phyloP scores from a whole-genome alignment of 1,284 basidiomycete genomes.

The Malassezia globosa region DNA sequence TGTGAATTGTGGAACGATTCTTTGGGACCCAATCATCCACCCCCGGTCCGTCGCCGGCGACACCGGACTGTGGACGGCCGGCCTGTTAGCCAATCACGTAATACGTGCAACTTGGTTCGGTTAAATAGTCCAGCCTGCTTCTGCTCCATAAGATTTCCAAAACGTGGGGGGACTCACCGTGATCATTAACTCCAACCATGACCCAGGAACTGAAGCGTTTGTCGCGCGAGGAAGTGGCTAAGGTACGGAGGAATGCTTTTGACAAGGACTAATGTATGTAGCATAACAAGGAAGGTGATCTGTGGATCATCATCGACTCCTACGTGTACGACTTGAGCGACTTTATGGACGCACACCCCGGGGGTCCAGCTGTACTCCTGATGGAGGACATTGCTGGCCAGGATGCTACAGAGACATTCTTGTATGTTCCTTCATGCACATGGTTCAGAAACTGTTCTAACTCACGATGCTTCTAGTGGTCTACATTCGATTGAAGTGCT shows the following conservation, averaged over 20 bases:
- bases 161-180: too few species aligned
- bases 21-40: too few species aligned
- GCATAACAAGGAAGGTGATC: constrained; percentile 32
- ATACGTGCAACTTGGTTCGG: too few species aligned
- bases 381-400: constrained; percentile 43
- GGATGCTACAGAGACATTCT: constrained; percentile 45
- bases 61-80: too few species aligned
- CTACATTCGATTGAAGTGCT: constrained; percentile 44
- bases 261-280: constrained; percentile 4
- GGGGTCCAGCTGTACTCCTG: constrained; percentile 42
- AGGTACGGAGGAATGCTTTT: constrained; percentile 3
- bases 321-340: constrained; percentile 46
- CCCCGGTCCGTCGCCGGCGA: neutral
- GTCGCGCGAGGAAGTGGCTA: constrained; percentile 15
- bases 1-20: too few species aligned
- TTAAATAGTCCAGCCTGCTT: too few species aligned
- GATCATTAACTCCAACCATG: too few species aligned
- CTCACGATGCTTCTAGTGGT: constrained; percentile 23
- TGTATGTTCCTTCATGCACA: constrained; percentile 14
- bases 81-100: too few species aligned
- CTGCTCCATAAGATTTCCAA: too few species aligned
- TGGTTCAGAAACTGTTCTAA: too few species aligned
- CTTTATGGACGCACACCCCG: constrained; percentile 43
- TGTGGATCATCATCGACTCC: constrained; percentile 41
- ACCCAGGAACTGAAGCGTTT: constrained; percentile 23